Evolutionary conservation across 768 basidiomycete species (phyloP), one percentile per base, ranked within the genome.

Genomic region (Rhizopogon salebrosus): DNA sequence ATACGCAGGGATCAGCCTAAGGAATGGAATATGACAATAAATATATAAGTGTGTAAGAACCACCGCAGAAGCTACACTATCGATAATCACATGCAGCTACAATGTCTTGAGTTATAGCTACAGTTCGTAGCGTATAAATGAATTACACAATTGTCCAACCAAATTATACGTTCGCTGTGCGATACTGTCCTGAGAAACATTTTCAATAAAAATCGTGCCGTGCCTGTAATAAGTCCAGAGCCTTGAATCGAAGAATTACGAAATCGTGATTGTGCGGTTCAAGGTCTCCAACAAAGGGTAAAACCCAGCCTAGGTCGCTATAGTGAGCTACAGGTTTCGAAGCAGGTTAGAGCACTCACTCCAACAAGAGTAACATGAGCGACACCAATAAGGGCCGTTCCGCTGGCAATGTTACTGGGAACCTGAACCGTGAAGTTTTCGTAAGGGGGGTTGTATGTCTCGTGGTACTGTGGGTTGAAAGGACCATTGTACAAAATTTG

Each of bases 401-500:
- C 75, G 27, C 57, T 49, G 1, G 58, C 0, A 8, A 62, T 16
- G 3, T 20, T 41, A 23, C 63, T 43, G 1, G 78, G 78, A 11
- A 80, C 60, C 31, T 63, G 62, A 4, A 80, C 66, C 3, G 73
- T 71, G 53, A 77, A 75, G 56, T 78, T 77, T 51, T 80, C 64
- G 62, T 76, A 71, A 10, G 77, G 76, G 5, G 60, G 59, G 51
- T 68, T 64, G 24, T 62, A 55, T 2, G 34, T 5, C 10, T 67
- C 55, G 18, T 72, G 60, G 43, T 59, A 62, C 52, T 72, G 56
- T 0, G 80, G 79, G 23, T 62, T 57, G 53, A 70, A 80, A 9
- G 62, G 62, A 16, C 79, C 80, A 39, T 71, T 73, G 62, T 77
- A 80, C 41, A 81, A 64, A n/a, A 80, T 69, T 9, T 51, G 58